Evolutionary conservation across 169 alveolate genomes (phyloP), one percentile per base, ranked within the genome.

Genomic region (Plasmodium knowlesi): DNA sequence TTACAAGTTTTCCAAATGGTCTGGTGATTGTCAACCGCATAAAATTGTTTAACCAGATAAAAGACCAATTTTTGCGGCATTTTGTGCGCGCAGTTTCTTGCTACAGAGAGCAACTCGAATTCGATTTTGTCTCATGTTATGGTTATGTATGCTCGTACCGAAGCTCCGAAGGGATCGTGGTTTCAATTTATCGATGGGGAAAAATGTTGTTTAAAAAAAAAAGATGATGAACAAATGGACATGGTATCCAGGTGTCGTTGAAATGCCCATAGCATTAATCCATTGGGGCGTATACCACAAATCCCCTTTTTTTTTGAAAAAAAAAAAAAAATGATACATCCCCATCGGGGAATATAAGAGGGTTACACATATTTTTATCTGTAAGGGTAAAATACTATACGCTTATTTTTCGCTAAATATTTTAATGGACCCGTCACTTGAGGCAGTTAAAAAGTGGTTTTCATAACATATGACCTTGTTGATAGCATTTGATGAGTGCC

Each of bases 341-440:
- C 34, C 37, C 37, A 61, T 19, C 3, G 57, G 37, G 16, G 4
- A 22, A 19, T 61, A 61, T 19, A 61, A 61, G 19, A 12, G 14
- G 1, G 28, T 61, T 50, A 82, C 39, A 82, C 50, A 82, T 53
- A 82, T 50, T 30, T 50, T 30, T 2, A 50, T 37, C 16, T 50
- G 67, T 28, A 82, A 30, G 39, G 19, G 54, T 41, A 34, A 54
- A 82, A 82, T 46, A 22, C 16, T 19, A 61, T 50, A 54, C 8
- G 43, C 39, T 83, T 70, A 83, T 83, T 83, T 83, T 71, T 83
- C 92, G 37, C 39, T 70, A 53, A 83, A 83, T 22, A 83, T 30
- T 41, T 83, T 83, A 30, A 83, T 67, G 43, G 92, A 83, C 54
- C 92, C 92, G 19, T 83, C 92, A 41, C 82, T 70, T 10, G 92